Conservation (phyloP, 345 rosid species). For the Eucalyptus tenuipes region DNA sequence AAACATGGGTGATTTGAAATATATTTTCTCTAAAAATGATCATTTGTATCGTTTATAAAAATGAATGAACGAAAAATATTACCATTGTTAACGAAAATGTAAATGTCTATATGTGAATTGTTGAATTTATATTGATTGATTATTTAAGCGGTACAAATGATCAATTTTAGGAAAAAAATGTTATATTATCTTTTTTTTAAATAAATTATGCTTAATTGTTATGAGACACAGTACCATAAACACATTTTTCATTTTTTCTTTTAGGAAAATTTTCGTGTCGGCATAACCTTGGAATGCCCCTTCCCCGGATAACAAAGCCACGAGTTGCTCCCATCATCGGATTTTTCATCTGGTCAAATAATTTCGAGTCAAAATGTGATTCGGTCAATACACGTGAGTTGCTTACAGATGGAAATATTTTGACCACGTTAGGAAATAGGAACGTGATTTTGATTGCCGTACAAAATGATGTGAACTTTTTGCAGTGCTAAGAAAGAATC, state of each 20-base stretch:
- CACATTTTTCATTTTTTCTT: too few species aligned
- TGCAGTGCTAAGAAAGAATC: background rate
- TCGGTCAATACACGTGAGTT: background rate
- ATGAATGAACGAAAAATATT: too few species aligned
- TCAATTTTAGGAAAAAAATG: accelerated
- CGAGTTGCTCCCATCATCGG: background rate
- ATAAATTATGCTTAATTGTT: background rate
- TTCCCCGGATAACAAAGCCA: background rate
- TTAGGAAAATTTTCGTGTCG: background rate
- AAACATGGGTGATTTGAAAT: too few species aligned
- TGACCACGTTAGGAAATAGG: background rate
- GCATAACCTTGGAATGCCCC: background rate
- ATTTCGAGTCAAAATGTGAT: background rate
- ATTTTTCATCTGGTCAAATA: background rate
- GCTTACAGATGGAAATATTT: background rate
- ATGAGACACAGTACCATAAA: too few species aligned
- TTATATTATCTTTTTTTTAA: too few species aligned
- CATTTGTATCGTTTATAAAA: accelerated
- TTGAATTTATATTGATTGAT: background rate
- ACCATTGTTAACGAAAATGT: too few species aligned
- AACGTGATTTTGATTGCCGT: background rate
- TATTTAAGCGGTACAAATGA: too few species aligned
- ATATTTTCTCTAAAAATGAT: too few species aligned
- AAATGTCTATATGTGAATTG: too few species aligned
- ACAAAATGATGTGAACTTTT: background rate